These are phyloP conservation scores for Pythium aquatile DNA, from an alignment of 352 stramenopile genomes.

Conservation along the genomic window DNA sequence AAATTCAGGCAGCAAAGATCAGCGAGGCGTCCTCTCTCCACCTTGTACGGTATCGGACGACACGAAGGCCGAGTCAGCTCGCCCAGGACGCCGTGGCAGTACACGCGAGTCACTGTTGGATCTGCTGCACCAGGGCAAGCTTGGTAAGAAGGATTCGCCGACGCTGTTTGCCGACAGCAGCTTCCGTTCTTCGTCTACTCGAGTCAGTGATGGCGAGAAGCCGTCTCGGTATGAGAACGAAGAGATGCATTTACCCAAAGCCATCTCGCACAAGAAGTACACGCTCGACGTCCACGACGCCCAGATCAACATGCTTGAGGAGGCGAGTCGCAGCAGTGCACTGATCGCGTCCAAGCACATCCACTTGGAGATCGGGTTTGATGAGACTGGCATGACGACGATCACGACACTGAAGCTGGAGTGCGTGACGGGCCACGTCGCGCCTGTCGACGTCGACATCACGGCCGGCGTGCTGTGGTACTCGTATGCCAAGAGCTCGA, in stretches of 20 bases:
- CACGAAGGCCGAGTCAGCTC: neutral
- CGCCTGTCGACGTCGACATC: slow-evolving; percentile 77
- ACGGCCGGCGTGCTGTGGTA: slow-evolving; percentile 73
- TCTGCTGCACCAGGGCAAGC: slow-evolving; percentile 71
- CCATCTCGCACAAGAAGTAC: slow-evolving; percentile 66
- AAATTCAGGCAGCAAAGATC: neutral
- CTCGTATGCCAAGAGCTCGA: slow-evolving; percentile 26
- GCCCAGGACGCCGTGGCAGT: slow-evolving; percentile 33
- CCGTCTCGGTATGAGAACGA: slow-evolving; percentile 6
- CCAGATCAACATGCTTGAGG: slow-evolving; percentile 79
- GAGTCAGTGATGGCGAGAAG: slow-evolving; percentile 16
- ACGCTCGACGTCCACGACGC: slow-evolving; percentile 74
- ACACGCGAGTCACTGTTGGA: slow-evolving; percentile 66
- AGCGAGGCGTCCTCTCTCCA: neutral
- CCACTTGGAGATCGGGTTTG: slow-evolving; percentile 66
- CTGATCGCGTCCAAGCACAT: slow-evolving; percentile 75
- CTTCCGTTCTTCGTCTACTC: slow-evolving; percentile 6
- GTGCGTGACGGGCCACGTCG: slow-evolving; percentile 65
- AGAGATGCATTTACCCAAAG: slow-evolving; percentile 25
- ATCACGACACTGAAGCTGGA: slow-evolving; percentile 66
- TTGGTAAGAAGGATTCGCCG: slow-evolving; percentile 38
- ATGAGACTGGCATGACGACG: slow-evolving; percentile 40
- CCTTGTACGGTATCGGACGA: neutral
- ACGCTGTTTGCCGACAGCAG: slow-evolving; percentile 17
- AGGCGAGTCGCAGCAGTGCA: slow-evolving; percentile 61